Conservation (phyloP, 73 alveolate genomes). For the Loxodes magnus region DNA sequence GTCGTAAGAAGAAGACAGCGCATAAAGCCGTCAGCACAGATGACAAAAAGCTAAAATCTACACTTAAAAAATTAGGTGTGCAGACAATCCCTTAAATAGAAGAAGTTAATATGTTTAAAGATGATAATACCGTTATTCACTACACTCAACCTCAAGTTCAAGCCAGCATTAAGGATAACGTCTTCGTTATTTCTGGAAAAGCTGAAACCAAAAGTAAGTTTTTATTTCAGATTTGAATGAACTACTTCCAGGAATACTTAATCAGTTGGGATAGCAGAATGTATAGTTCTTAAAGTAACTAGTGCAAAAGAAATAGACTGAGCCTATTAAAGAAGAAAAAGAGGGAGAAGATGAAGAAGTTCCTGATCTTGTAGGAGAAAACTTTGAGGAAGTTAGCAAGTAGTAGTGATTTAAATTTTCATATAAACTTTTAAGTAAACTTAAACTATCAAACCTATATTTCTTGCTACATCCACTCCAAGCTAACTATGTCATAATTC, state of each 20-base stretch:
- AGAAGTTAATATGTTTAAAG: conserved; percentile 83
- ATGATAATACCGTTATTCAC: conserved; percentile 77
- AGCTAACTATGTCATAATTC: too few relatives aligned
- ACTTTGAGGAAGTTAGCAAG: conserved; percentile 16
- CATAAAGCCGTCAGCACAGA: conserved; percentile 46
- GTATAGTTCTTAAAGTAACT: conserved; percentile 40
- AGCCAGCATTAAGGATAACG: conserved; percentile 75
- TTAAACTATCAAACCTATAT: too few relatives aligned
- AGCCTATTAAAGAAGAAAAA: conserved; percentile 22
- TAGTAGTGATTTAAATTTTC: too few relatives aligned
- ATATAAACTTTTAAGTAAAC: too few relatives aligned
- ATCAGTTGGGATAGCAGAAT: conserved; percentile 72
- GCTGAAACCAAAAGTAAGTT: conserved; percentile 65
- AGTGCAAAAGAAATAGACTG: too few relatives aligned
- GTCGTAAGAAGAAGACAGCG: conserved; percentile 60
- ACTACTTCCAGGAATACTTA: conserved; percentile 69
- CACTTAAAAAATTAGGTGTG: conserved; percentile 63
- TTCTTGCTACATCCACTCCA: too few relatives aligned
- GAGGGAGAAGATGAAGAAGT: conserved; percentile 57
- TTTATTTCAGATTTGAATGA: too few relatives aligned
- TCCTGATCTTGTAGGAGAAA: conserved; percentile 48
- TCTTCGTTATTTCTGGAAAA: conserved; percentile 66
- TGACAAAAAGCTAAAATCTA: conserved; percentile 63
- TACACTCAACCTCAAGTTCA: conserved; percentile 69
- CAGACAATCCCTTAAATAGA: conserved; percentile 67